phyloP scores from a whole-genome alignment of 192 early-diverging fungal species.

The Backusella morwellensis region DNA sequence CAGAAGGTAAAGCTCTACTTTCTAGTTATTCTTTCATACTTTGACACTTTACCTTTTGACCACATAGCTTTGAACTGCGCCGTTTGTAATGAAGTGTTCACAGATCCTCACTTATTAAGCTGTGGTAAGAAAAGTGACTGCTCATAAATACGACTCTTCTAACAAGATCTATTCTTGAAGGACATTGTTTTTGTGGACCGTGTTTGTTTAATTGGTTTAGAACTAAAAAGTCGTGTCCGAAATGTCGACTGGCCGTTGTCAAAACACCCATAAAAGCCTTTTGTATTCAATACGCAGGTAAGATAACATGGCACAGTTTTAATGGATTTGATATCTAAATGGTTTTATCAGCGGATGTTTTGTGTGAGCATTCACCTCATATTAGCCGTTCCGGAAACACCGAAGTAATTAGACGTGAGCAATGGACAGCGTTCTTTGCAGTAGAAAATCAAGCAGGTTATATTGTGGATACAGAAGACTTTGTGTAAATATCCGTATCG shows the following conservation, averaged over 20 bases:
- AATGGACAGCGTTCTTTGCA: not conserved
- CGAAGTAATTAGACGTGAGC: not conserved
- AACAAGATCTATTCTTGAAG: not conserved
- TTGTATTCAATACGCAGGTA: not conserved
- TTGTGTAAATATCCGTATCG: not conserved
- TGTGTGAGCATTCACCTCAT: not conserved
- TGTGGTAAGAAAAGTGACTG: not conserved
- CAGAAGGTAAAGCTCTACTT: not conserved
- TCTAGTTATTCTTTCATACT: not conserved
- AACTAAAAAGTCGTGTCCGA: not conserved
- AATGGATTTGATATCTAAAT: not conserved
- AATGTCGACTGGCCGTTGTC: constrained; percentile 1
- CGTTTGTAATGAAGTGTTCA: not conserved
- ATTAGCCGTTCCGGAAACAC: not conserved
- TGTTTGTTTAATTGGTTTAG: not conserved
- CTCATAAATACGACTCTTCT: not conserved
- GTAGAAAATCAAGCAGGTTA: not conserved
- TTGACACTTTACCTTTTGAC: not conserved
- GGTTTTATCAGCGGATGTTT: not conserved
- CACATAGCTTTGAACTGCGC: not conserved
- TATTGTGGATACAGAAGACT: not conserved
- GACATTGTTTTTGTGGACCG: not conserved
- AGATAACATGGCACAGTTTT: not conserved
- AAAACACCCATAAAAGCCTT: not conserved
- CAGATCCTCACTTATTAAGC: not conserved